Evolutionary conservation across 164 flowering plant species (phyloP).

Genomic region (Stephania japonica): DNA sequence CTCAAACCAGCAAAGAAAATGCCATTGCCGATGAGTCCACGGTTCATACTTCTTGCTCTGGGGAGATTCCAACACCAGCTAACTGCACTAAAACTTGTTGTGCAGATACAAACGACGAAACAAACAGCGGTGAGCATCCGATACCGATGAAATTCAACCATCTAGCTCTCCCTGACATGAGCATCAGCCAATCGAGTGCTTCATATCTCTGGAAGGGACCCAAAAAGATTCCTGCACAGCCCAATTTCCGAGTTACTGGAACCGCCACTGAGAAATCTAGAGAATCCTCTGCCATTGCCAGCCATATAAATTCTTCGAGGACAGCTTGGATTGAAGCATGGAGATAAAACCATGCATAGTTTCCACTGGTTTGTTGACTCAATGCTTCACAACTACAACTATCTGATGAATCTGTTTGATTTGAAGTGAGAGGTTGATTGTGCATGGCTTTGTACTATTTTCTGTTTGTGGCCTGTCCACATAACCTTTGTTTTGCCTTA

Average conservation of each 20-base stretch:
- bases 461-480: slow-evolving; percentile 7
- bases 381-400: slow-evolving; percentile 4
- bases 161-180: slow-evolving; percentile 13
- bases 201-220: slow-evolving; percentile 22
- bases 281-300: slow-evolving; percentile 40
- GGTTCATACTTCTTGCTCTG: slow-evolving; percentile 11
- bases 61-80: slow-evolving; percentile 22
- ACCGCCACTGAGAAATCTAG: slow-evolving; percentile 31
- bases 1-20: slow-evolving; percentile 18
- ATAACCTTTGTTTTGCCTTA: slow-evolving; percentile 3
- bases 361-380: slow-evolving; percentile 2
- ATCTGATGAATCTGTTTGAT: slow-evolving; percentile 9
- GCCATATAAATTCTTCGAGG: slow-evolving; percentile 40
- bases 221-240: slow-evolving; percentile 19
- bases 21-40: slow-evolving; percentile 14
- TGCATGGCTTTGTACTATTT: slow-evolving; percentile 12
- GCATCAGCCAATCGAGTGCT: slow-evolving; percentile 25
- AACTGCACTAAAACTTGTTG: slow-evolving; percentile 1
- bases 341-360: slow-evolving; percentile 28
- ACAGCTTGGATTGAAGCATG: slow-evolving; percentile 64
- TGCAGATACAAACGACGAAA: neutral
- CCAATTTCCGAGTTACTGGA: slow-evolving; percentile 11
- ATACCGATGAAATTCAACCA: slow-evolving; percentile 7
- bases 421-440: slow-evolving; percentile 16
- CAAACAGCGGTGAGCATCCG: neutral